phyloP scores from a whole-genome alignment of 768 basidiomycete genomes.

The Boletus subcaerulescens region DNA sequence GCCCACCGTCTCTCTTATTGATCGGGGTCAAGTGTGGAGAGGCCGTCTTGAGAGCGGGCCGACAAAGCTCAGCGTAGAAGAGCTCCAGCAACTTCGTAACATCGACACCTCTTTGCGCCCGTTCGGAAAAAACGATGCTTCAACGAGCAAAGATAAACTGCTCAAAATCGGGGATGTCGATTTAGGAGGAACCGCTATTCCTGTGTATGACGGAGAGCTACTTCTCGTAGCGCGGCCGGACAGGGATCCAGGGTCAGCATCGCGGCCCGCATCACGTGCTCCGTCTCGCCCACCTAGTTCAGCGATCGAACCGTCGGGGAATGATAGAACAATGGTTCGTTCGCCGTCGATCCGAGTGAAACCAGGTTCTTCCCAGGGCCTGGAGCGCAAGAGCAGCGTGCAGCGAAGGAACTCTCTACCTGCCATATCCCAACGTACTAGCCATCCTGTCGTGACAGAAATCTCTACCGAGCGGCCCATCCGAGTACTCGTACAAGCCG shows the following conservation, averaged over 20 bases:
- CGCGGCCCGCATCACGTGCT: slow-evolving; percentile 56
- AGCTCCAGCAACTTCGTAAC: slow-evolving; percentile 56
- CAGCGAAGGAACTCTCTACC: slow-evolving; percentile 77
- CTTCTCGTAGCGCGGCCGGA: slow-evolving; percentile 62
- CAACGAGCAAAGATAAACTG: slow-evolving; percentile 24
- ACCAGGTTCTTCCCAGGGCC: slow-evolving; percentile 59
- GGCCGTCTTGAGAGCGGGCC: slow-evolving; percentile 66
- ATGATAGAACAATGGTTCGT: slow-evolving; percentile 47
- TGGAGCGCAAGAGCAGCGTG: slow-evolving; percentile 76
- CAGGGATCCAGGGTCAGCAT: slow-evolving; percentile 43
- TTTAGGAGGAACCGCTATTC: slow-evolving; percentile 66
- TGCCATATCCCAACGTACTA: slow-evolving; percentile 63
- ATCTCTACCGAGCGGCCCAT: slow-evolving; percentile 67
- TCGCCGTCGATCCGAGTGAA: slow-evolving; percentile 78
- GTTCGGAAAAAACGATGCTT: slow-evolving; percentile 15
- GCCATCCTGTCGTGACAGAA: slow-evolving; percentile 57
- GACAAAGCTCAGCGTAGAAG: slow-evolving; percentile 46
- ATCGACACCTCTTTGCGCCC: slow-evolving; percentile 45
- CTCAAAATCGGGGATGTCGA: slow-evolving; percentile 42
- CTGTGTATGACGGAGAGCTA: slow-evolving; percentile 72
- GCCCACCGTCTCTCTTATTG: slow-evolving; percentile 64
- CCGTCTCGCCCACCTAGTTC: slow-evolving; percentile 74
- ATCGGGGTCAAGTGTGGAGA: slow-evolving; percentile 60
- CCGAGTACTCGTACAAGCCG: slow-evolving; percentile 74
- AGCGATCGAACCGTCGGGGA: slow-evolving; percentile 39